These are phyloP conservation scores for Cladorrhinum sp. DNA, from an alignment of 2,329 filamentous ascomycete genomes.

Conservation along the genomic window DNA sequence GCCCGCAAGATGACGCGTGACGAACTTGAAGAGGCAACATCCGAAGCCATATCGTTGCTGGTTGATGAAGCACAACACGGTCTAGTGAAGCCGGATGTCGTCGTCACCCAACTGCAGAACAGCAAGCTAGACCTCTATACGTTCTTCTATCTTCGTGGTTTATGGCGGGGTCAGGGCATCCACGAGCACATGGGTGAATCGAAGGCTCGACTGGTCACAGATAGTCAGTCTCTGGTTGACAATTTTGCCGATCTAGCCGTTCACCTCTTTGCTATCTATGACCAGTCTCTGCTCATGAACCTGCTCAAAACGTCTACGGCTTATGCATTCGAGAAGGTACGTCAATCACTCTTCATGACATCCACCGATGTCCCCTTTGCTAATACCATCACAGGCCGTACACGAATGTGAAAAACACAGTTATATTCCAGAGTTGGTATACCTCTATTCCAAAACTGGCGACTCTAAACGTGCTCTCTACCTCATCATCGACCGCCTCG, in stretches of 20 bases:
- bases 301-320: conserved; percentile 81
- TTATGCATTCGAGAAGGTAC: conserved; percentile 78
- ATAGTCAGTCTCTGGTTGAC: conserved; percentile 70
- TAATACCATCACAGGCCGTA: conserved; percentile 49
- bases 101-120: conserved; percentile 72
- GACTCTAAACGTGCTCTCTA: conserved; percentile 88
- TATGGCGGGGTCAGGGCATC: conserved; percentile 76
- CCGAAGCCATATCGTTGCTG: conserved; percentile 80
- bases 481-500: conserved; percentile 89
- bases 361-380: background rate
- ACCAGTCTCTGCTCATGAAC: conserved; percentile 76
- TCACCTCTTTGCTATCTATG: conserved; percentile 79
- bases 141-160: conserved; percentile 83
- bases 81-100: conserved; percentile 71
- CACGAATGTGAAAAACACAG: conserved; percentile 76
- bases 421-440: conserved; percentile 91
- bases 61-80: conserved; percentile 90
- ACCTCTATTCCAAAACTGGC: conserved; percentile 90
- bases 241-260: conserved; percentile 84
- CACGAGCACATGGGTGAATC: conserved; percentile 52
- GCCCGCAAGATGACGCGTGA: conserved; percentile 61
- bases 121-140: conserved; percentile 71
- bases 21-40: conserved; percentile 76
- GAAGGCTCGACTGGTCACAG: conserved; percentile 55
- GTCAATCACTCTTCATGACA: conserved; percentile 9